phyloP scores from a whole-genome alignment of 345 rosid genomes.

The Cardamine occulta region DNA sequence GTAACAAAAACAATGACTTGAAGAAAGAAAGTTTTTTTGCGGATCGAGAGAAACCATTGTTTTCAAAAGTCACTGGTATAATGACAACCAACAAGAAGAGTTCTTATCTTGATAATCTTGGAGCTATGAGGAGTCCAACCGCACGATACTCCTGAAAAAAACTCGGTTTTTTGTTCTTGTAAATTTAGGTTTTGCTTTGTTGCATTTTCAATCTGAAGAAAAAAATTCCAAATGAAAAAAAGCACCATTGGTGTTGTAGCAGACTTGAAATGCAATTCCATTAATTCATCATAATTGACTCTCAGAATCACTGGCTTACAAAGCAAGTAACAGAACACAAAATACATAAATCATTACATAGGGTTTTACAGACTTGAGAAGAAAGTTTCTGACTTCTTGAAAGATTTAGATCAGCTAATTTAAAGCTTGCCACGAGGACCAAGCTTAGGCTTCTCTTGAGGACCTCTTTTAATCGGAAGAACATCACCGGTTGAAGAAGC shows the following conservation, averaged over 20 bases:
- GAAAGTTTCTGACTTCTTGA: constrained; percentile 25
- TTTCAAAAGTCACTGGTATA: constrained; percentile 48
- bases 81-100: constrained; percentile 53
- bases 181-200: constrained; percentile 33
- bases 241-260: constrained; percentile 32
- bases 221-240: constrained; percentile 5
- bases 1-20: constrained; percentile 47
- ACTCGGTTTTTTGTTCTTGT: constrained; percentile 4
- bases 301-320: constrained; percentile 24
- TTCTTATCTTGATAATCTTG: constrained; percentile 67
- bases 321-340: constrained; percentile 31
- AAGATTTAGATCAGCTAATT: constrained; percentile 31
- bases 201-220: constrained; percentile 18
- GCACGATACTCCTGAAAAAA: constrained; percentile 44
- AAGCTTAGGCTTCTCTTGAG: constrained; percentile 85
- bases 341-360: constrained; percentile 25
- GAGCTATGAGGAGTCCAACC: constrained; percentile 73
- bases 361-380: constrained; percentile 27
- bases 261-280: constrained; percentile 32
- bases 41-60: constrained; percentile 48
- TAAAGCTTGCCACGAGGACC: constrained; percentile 94
- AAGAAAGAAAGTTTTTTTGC: constrained; percentile 52
- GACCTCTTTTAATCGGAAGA: constrained; percentile 92
- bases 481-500: constrained; percentile 70
- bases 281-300: constrained; percentile 22